Evolutionary conservation across 2,329 filamentous ascomycete genomes (phyloP).

Genomic region (Podosphaera leucotricha): DNA sequence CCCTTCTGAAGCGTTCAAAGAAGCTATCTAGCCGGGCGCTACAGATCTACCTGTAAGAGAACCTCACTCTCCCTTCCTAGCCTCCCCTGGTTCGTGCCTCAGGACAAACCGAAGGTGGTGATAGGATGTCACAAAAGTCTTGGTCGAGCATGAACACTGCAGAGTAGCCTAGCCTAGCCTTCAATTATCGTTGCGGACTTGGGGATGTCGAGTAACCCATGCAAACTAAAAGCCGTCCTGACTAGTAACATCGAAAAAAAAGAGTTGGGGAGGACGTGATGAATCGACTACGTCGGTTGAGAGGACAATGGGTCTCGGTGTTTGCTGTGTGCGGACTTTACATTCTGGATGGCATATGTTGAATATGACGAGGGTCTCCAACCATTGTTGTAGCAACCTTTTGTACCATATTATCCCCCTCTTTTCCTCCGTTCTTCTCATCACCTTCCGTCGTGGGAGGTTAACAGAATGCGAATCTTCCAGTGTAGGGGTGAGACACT

Average conservation of each 20-base stretch:
- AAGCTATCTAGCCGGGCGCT: background rate
- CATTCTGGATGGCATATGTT: background rate
- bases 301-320: background rate
- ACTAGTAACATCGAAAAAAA: background rate
- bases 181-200: background rate
- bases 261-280: background rate
- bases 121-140: background rate
- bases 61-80: background rate
- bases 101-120: background rate
- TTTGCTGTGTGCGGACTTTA: background rate
- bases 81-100: background rate
- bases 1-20: background rate
- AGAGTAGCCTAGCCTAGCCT: background rate
- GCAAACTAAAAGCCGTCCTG: background rate
- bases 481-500: background rate
- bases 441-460: conserved; percentile 19
- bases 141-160: background rate
- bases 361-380: background rate
- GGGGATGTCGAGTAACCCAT: background rate
- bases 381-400: background rate
- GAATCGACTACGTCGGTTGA: background rate
- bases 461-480: conserved; percentile 1
- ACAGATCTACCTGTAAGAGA: background rate
- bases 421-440: background rate
- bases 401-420: background rate